Evolutionary conservation across 2,329 filamentous ascomycete genomes (phyloP), one percentile per base, ranked within the genome.

Genomic region (Cylindrodendrum hubeiense): DNA sequence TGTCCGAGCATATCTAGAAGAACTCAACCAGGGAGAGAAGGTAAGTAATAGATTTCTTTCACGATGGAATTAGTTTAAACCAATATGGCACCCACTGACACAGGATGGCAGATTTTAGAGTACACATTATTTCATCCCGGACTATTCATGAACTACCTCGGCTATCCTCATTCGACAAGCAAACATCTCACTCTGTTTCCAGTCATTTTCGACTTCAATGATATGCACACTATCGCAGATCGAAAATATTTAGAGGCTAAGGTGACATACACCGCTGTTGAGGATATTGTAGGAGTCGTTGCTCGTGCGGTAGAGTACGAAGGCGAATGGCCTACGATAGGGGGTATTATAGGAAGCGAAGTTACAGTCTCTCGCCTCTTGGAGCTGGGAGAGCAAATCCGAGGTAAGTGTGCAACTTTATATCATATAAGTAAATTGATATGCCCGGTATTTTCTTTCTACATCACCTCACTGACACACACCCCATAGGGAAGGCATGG

Each of bases 51-150:
- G 4, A 12, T 19, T 30, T n/a, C 15, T 34, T 5, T 13, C 15
- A 34, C 15, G 69, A 10, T 4, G 6, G 37, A 4, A 33, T 28
- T 4, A 47, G 4, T 8, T 10, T 4, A 13, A 8, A 13, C 2
- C 33, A 10, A 10, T 26, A 10, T 13, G 4, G 33, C 33, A 34
- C 33, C 15, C 15, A 5, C 33, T 34, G 15, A 34, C 9, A 34
- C 15, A 7, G 8, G 17, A 13, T 39, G 7, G n/a, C 37, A 86
- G 84, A 77, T 85, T 7, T 76, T 89, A 5, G 85, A 89, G 66
- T 89, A 89, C 72, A 82, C 78, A 7, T 75, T 87, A 1, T 88
- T 89, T 70, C 85, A 88, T 51, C 84, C 85, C 0, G 86, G 85
- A 2, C 67, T 86, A 8, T 87, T 88, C 69, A 67, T 85, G 50